Evolutionary conservation across 2,329 filamentous ascomycete species (phyloP).

Genomic region (Aspergillus pseudoviridinutans): DNA sequence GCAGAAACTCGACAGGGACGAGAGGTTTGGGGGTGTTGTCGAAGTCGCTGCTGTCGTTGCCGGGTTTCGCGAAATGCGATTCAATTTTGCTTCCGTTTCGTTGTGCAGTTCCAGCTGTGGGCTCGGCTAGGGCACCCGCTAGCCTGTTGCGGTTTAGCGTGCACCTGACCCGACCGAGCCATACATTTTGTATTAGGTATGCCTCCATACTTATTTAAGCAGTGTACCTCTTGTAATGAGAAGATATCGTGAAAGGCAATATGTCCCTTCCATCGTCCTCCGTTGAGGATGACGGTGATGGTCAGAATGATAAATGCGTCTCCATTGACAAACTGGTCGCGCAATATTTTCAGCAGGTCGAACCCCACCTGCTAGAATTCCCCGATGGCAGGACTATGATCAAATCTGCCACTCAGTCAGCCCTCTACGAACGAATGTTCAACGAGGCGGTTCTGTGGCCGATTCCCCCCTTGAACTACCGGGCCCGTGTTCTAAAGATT

Average conservation of each 20-base stretch:
- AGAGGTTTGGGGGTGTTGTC: conserved; percentile 26
- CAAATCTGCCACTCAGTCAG: conserved; percentile 59
- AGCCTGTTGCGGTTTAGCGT: conserved; percentile 17
- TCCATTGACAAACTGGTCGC: conserved; percentile 41
- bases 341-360: conserved; percentile 77
- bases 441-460: conserved; percentile 52
- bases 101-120: conserved; percentile 29
- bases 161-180: conserved; percentile 7
- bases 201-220: not conserved
- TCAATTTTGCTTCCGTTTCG: conserved; percentile 36
- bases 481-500: conserved; percentile 67
- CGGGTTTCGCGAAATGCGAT: conserved; percentile 22
- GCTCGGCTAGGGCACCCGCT: conserved; percentile 41
- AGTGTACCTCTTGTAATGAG: not conserved
- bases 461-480: conserved; percentile 66
- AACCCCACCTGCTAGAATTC: conserved; percentile 58
- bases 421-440: conserved; percentile 66
- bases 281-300: not conserved
- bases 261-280: not conserved
- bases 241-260: not conserved
- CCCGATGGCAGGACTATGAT: conserved; percentile 59
- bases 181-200: not conserved
- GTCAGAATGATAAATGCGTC: not conserved
- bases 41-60: conserved; percentile 28
- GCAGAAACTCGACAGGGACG: conserved; percentile 19